Percentiles rank a stretch among this genome's conserved stretches.
phyloP scores from a whole-genome alignment of 1,284 basidiomycete genomes.

The Gastroboletus turbinatus region DNA sequence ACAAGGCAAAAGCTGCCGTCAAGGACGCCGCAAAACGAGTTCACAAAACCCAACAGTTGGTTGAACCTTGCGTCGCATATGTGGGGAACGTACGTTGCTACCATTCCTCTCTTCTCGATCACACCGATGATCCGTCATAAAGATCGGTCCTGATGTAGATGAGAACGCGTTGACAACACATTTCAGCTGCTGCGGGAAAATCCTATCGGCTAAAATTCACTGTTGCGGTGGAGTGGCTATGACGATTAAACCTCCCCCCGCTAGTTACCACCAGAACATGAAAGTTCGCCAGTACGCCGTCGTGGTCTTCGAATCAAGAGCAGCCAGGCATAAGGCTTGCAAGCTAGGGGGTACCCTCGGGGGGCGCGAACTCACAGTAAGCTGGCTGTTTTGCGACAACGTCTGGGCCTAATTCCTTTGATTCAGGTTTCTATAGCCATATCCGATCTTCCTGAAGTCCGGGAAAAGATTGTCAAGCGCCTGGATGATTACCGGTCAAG shows the following conservation, averaged over 20 bases:
- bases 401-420: neutral
- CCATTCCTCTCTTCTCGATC: neutral
- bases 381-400: conserved; percentile 7
- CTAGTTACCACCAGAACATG: conserved; percentile 27
- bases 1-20: conserved; percentile 20
- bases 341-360: conserved; percentile 40
- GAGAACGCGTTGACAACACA: conserved; percentile 36
- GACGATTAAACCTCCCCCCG: conserved; percentile 30
- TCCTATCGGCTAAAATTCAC: conserved; percentile 45
- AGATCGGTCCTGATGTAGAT: conserved; percentile 37
- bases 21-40: conserved; percentile 25
- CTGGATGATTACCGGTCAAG: conserved; percentile 25
- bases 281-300: conserved; percentile 51
- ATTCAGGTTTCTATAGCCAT: conserved; percentile 44
- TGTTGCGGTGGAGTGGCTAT: conserved; percentile 46
- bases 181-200: conserved; percentile 46
- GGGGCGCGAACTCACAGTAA: conserved; percentile 43
- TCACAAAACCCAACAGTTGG: conserved; percentile 4
- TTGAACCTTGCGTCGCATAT: conserved; percentile 41
- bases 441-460: conserved; percentile 53
- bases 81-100: conserved; percentile 56
- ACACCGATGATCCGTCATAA: conserved; percentile 9
- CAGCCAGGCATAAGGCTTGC: conserved; percentile 42
- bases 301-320: conserved; percentile 42
- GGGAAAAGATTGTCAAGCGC: conserved; percentile 38